These are phyloP conservation scores for Psilocybe cubensis DNA, from an alignment of 768 basidiomycete species.

Conservation along the genomic window DNA sequence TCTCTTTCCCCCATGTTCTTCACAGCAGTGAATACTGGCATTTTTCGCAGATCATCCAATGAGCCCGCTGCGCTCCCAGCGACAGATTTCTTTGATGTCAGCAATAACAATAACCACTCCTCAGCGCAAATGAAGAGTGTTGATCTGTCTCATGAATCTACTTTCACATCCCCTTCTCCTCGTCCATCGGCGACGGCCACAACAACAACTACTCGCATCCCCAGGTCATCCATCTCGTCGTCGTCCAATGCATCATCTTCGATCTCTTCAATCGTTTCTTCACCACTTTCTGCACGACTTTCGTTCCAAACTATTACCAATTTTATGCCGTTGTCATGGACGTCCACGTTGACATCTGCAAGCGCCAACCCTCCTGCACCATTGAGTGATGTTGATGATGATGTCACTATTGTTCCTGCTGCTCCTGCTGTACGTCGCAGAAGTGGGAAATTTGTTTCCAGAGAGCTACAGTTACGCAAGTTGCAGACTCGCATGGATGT, in stretches of 20 bases:
- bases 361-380: neutral
- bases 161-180: constrained; percentile 9
- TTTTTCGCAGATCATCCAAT: constrained; percentile 44
- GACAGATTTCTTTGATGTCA: constrained; percentile 19
- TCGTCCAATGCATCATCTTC: constrained; percentile 31
- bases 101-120: constrained; percentile 7
- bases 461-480: constrained; percentile 68
- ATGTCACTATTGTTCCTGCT: constrained; percentile 7
- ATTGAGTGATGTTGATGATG: constrained; percentile 2
- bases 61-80: constrained; percentile 23
- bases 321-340: constrained; percentile 48
- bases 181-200: neutral
- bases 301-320: constrained; percentile 64
- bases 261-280: constrained; percentile 53
- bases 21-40: constrained; percentile 36
- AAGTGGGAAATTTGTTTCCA: constrained; percentile 52
- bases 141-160: constrained; percentile 36
- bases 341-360: constrained; percentile 5
- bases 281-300: constrained; percentile 57
- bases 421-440: neutral
- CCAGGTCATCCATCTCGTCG: constrained; percentile 8
- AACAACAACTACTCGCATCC: constrained; percentile 1
- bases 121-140: constrained; percentile 43
- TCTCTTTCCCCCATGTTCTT: constrained; percentile 34
- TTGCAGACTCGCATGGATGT: constrained; percentile 57